Evolutionary conservation across 2,329 filamentous ascomycete genomes (phyloP).

Genomic region (Epichloe coenophiala): DNA sequence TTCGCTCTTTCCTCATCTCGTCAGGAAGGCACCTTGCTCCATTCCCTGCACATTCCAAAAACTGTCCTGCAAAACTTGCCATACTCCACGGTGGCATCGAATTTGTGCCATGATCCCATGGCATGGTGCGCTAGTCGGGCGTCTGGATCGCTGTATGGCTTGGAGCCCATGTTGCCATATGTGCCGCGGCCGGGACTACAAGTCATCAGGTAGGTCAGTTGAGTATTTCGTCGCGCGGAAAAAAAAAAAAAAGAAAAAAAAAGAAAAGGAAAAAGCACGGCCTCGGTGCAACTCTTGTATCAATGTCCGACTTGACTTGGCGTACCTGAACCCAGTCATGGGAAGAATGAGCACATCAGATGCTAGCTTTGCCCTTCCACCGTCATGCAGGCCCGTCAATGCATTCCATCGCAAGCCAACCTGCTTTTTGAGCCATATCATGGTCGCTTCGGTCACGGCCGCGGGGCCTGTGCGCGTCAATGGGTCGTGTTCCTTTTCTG

Average conservation of each 20-base stretch:
- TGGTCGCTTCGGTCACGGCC: conserved; percentile 11
- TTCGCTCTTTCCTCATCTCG: background rate
- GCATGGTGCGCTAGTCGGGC: conserved; percentile 11
- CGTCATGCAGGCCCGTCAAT: conserved; percentile 11
- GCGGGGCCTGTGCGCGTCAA: conserved; percentile 13
- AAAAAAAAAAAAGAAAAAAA: too few species aligned
- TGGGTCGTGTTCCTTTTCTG: conserved; percentile 6
- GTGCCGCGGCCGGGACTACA: conserved; percentile 10
- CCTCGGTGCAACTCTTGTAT: background rate
- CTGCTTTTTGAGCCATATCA: conserved; percentile 9
- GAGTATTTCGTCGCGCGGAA: background rate
- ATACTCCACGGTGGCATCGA: conserved; percentile 10
- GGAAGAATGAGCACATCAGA: conserved; percentile 11
- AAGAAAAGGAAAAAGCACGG: too few species aligned
- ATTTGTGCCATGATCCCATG: conserved; percentile 12
- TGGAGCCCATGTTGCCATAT: conserved; percentile 14
- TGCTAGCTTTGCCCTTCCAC: conserved; percentile 11
- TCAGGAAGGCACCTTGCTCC: conserved; percentile 9
- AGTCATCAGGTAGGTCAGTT: background rate
- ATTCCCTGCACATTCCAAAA: conserved; percentile 11
- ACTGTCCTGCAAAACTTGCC: conserved; percentile 13
- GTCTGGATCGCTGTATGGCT: conserved; percentile 10
- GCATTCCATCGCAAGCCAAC: conserved; percentile 12
- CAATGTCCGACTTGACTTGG: background rate
- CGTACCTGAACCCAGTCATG: conserved; percentile 13